Conservation (phyloP, 2,329 filamentous ascomycete species). For the Aspergillus pseudoglaucus region DNA sequence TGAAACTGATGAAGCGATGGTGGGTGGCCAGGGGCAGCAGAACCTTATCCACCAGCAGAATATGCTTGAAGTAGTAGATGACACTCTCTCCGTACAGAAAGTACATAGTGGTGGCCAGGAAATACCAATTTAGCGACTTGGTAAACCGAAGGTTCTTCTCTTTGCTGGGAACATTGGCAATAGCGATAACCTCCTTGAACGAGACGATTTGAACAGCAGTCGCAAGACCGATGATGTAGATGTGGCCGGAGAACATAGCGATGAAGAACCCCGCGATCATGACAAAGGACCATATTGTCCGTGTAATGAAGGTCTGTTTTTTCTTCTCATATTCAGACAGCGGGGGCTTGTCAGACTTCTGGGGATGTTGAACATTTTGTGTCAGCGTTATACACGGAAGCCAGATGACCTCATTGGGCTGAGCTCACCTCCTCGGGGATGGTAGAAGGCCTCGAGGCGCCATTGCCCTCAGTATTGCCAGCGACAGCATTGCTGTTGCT, state of each 20-base stretch:
- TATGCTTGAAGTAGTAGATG: conserved; percentile 99
- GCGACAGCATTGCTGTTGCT: conserved; percentile 21
- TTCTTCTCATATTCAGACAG: conserved; percentile 91
- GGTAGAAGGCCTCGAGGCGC: conserved; percentile 24
- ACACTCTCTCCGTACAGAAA: conserved; percentile 98
- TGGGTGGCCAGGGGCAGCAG: conserved; percentile 90
- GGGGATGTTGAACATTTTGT: conserved; percentile 4
- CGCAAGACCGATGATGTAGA: conserved; percentile 91
- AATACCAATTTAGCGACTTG: conserved; percentile 98
- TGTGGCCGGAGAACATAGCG: conserved; percentile 89
- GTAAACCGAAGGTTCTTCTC: conserved; percentile 88
- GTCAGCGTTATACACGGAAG: conserved; percentile 2
- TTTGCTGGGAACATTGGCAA: conserved; percentile 87
- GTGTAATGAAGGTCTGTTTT: conserved; percentile 93
- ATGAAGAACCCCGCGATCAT: conserved; percentile 94
- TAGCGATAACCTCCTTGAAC: conserved; percentile 98
- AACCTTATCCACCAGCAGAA: conserved; percentile 89
- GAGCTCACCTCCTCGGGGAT: conserved; percentile 28
- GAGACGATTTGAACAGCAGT: conserved; percentile 93
- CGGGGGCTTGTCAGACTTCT: conserved; percentile 29
- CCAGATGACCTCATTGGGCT: neutral
- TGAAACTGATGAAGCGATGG: conserved; percentile 97
- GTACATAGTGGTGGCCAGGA: conserved; percentile 98
- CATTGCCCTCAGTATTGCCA: neutral
- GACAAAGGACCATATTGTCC: conserved; percentile 94